Base-by-base conservation (phyloP, 2,329 filamentous ascomycete species). In the Penicillium sp. region DNA sequence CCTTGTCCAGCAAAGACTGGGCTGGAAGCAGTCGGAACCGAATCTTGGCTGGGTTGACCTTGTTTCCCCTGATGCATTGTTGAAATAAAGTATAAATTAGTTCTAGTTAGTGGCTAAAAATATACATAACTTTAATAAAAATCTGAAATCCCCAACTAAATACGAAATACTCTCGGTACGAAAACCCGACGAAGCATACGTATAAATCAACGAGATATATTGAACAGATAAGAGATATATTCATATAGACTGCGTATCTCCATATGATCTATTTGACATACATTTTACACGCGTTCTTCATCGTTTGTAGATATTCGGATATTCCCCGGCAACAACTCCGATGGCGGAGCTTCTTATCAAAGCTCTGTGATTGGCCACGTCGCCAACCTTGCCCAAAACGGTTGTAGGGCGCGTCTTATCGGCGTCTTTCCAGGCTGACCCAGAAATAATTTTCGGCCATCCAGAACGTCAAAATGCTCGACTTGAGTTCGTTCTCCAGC, bases 41-140 rank as follows among this genome's bases (percentile, higher is more conserved):
- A 74, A 74, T 54, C 56, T 75, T 28, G 73, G 72, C 1, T 75
- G 73, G 72, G 69, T 75, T 16, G 73, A 74, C 60, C 61, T 75
- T 43, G 71, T 68, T 57, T 69, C 66, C 21, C 72, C 71, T 0
- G 71, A 75, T 7, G 42, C 28, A 12, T 18, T 53, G 40, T 11
- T 53, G 14, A 53, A 53, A 20, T 53, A 16, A 46, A 24, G 11
- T 51, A 7, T 42, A 30, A 5, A 30, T 30, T 5, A 30, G 8
- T 30, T 18, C 35, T 40, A 40, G 12, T 18, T 40, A 8, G n/a
- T 18, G 14, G 35, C 33, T 4, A 16, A 38, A 38, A n/a, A n/a
- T 38, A 38, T 38, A 38, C 9, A 5, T n/a, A n/a, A 38, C 16
- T 38, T 7, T n/a, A n/a, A 5, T 6, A 30, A 9, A 30, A 30